Conservation (phyloP, 192 early-diverging fungal genomes). For the Chytriomyces sp. region DNA sequence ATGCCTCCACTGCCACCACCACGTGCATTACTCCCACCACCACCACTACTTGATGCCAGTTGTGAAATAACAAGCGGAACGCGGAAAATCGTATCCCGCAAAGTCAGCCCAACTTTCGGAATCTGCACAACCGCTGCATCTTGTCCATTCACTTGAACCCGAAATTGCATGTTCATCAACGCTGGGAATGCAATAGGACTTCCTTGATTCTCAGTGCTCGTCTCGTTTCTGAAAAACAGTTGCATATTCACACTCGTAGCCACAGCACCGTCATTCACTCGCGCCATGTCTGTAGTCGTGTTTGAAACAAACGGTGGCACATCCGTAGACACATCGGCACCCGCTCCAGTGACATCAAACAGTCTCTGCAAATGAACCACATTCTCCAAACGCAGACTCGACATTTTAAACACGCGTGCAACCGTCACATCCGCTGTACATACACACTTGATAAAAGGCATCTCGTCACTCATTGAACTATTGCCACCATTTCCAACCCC, state of each 20-base stretch:
- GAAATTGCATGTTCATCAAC: neutral
- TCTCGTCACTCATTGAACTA: neutral
- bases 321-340: neutral
- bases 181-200: constrained; percentile 9
- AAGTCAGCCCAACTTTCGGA: no score
- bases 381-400: constrained; percentile 1
- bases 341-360: neutral
- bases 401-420: neutral
- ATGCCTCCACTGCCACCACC: neutral
- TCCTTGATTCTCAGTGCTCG: neutral
- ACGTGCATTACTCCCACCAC: neutral
- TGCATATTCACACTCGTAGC: neutral
- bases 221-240: neutral
- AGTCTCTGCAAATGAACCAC: neutral
- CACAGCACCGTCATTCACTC: neutral
- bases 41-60: no score
- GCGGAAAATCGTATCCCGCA: no score
- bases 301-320: neutral
- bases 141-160: neutral
- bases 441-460: neutral
- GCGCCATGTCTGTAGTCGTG: neutral
- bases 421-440: constrained; percentile 4
- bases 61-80: no score
- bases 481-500: neutral
- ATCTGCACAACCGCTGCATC: no score